Evolutionary conservation across 2,329 filamentous ascomycete genomes (phyloP), one percentile per base, ranked within the genome.

Genomic region (Neoscytalidium dimidiatum): DNA sequence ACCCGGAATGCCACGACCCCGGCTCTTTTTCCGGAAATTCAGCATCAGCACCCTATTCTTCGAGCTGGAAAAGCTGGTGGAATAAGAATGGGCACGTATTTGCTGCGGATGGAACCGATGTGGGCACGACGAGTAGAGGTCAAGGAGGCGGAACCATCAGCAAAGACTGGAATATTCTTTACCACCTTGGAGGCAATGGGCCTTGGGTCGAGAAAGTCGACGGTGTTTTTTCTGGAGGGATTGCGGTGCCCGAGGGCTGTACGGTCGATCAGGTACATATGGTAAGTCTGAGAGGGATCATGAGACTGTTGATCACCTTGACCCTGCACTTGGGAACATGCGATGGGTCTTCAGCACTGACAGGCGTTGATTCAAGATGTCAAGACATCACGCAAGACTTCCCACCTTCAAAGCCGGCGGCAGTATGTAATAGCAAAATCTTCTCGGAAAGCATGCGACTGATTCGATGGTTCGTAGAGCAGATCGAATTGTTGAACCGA

Each of bases 181-280:
- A 85, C 67, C 82, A 86, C 69, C 74, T 86, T 4, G 84, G 84
- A 4, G 84, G 85, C 2, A 83, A 84, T 70, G 81, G 84, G 0
- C 84, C 84, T 2, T 86, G 84, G 84, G 79, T 85, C 41, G 80
- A 83, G 58, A 85, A 84, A 67, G 67, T 75, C 1, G 72, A 78
- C 44, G 78, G 80, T 41, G 70, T 79, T 2, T 71, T 80, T 14
- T 75, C 75, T 13, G 74, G 74, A 7, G 79, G 78, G 4, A 76
- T 83, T 52, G 76, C 74, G 1, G 71, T 80, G 4, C 85, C 85
- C 0, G 71, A 78, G 5, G 79, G 79, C 2, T 87, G 85, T 69
- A 70, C 73, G 17, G 77, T 87, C 6, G 82, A 86, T 64, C 84
- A 87, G 70, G 80, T 86, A n/a, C 85, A 87, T 72, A 83, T 87